phyloP scores from a whole-genome alignment of 495 filamentous ascomycete species.

The Aspergillus sclerotiicarbonarius region DNA sequence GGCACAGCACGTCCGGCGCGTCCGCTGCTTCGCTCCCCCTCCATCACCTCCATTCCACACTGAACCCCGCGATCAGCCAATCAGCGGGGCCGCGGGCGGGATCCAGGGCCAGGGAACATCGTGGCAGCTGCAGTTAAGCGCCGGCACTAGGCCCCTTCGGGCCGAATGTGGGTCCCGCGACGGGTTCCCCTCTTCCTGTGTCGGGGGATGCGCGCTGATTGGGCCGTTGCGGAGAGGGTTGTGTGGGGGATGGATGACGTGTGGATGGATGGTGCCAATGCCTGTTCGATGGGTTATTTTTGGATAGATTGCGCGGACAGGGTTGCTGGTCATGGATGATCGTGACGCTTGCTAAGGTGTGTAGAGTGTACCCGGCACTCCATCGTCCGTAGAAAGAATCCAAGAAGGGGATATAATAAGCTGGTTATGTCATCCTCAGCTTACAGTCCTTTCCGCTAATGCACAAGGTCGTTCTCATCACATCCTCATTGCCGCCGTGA shows the following conservation, averaged over 20 bases:
- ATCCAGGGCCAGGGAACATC: conserved; percentile 16
- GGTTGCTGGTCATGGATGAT: not conserved
- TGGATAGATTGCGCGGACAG: not conserved
- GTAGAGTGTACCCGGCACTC: not conserved
- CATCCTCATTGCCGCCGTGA: conserved; percentile 21
- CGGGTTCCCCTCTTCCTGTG: conserved; percentile 8
- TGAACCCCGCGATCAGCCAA: conserved; percentile 13
- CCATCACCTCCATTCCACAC: too few species aligned
- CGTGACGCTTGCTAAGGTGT: too few species aligned
- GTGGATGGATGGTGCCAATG: conserved; percentile 1
- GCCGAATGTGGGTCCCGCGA: conserved; percentile 3
- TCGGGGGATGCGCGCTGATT: not conserved
- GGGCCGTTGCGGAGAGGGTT: not conserved
- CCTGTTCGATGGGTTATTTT: not conserved
- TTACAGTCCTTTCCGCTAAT: not conserved
- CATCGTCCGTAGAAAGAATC: too few species aligned
- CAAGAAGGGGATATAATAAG: not conserved
- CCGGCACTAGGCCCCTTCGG: conserved; percentile 17
- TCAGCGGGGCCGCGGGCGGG: conserved; percentile 1
- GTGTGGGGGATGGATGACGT: conserved; percentile 14
- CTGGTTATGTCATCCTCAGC: conserved; percentile 1
- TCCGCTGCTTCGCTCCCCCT: not conserved
- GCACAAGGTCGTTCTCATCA: conserved; percentile 10
- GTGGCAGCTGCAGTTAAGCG: conserved; percentile 27
- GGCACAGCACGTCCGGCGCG: not conserved